phyloP scores from a whole-genome alignment of 768 basidiomycete genomes.

The Glaciozyma antarctica region DNA sequence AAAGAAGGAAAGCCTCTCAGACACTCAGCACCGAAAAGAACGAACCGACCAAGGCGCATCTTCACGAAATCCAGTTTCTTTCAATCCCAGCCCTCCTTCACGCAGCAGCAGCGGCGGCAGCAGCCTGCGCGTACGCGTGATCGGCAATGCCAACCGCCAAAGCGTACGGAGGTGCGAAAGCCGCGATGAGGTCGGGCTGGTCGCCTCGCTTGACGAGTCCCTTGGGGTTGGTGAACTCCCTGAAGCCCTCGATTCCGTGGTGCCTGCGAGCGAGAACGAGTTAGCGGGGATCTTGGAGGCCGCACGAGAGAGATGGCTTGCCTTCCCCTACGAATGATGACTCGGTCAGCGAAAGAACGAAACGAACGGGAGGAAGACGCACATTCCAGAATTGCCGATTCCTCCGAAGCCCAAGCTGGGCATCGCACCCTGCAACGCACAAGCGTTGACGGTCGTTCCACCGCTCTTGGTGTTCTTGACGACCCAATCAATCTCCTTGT shows the following conservation, averaged over 20 bases:
- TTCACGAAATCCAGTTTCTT: too few species aligned
- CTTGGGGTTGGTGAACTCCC: constrained; percentile 4
- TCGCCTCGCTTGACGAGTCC: background rate
- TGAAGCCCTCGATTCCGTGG: constrained; percentile 1
- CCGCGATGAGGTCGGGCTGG: background rate
- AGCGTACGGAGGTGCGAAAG: background rate
- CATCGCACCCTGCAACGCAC: background rate
- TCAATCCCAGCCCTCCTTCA: too few species aligned
- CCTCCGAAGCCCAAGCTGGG: background rate
- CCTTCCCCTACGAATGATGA: too few species aligned
- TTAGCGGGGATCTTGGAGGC: too few species aligned
- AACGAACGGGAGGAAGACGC: background rate
- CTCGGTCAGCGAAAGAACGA: background rate
- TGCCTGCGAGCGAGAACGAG: background rate
- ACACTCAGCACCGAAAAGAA: too few species aligned
- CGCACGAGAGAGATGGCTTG: too few species aligned
- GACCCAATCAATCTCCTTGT: background rate
- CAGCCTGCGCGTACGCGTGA: background rate
- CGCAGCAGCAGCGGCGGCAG: too few species aligned
- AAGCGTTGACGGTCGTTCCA: background rate
- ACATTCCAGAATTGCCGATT: constrained; percentile 1
- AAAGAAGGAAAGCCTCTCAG: too few species aligned
- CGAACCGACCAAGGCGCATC: too few species aligned
- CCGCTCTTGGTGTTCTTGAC: constrained; percentile 3
- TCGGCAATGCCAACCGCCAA: background rate